phyloP scores from a whole-genome alignment of 2,329 filamentous ascomycete genomes.

The Didymella keratinophila region DNA sequence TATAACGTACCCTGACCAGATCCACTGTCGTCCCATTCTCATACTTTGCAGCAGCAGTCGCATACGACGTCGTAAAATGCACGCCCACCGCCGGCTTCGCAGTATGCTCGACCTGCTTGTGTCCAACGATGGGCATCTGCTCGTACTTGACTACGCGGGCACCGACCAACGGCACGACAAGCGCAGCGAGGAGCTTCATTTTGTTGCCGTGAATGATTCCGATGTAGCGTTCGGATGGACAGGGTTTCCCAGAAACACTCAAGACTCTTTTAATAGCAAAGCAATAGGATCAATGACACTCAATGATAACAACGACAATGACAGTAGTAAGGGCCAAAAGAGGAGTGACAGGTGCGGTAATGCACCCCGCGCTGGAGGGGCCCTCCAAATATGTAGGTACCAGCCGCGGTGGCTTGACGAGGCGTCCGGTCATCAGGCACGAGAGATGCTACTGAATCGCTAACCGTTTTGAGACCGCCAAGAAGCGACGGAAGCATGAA shows the following conservation, averaged over 20 bases:
- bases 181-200: slow-evolving; percentile 21
- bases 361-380: slow-evolving; percentile 15
- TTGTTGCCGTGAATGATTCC: neutral
- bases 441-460: slow-evolving; percentile 15
- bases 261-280: neutral
- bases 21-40: slow-evolving; percentile 33
- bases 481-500: slow-evolving; percentile 12
- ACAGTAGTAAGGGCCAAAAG: neutral
- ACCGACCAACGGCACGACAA: slow-evolving; percentile 22
- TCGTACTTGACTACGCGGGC: slow-evolving; percentile 15
- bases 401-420: slow-evolving; percentile 19
- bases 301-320: neutral
- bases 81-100: slow-evolving; percentile 31
- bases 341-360: slow-evolving; percentile 1
- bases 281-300: neutral
- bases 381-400: slow-evolving; percentile 12
- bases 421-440: slow-evolving; percentile 18
- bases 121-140: slow-evolving; percentile 7
- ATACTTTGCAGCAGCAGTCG: slow-evolving; percentile 35
- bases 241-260: slow-evolving; percentile 3
- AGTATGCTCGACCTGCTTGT: slow-evolving; percentile 8
- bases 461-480: slow-evolving; percentile 12
- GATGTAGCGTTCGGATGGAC: neutral
- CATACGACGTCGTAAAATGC: slow-evolving; percentile 41
- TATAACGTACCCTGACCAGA: slow-evolving; percentile 28